Conservation (phyloP, 1,139 yeast species). For the Zygosaccharomyces sapae region DNA sequence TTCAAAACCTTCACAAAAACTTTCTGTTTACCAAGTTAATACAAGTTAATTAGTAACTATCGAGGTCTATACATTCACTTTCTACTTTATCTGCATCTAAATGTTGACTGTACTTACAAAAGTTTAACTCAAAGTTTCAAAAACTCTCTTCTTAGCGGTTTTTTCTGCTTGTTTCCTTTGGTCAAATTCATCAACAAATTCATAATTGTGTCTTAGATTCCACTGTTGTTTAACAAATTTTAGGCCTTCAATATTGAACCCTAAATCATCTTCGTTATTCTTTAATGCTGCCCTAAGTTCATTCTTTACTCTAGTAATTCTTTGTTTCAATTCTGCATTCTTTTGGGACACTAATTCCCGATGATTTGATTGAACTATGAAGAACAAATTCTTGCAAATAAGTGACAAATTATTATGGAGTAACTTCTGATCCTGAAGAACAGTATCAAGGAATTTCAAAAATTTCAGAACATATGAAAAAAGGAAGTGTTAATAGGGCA, state of each 20-base stretch:
- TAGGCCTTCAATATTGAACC: slow-evolving; percentile 85
- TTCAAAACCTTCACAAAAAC: background rate
- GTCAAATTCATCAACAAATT: slow-evolving; percentile 69
- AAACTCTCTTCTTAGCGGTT: slow-evolving; percentile 65
- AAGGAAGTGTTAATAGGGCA: slow-evolving; percentile 84
- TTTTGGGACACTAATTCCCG: slow-evolving; percentile 67
- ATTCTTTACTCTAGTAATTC: slow-evolving; percentile 53
- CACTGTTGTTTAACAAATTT: slow-evolving; percentile 71
- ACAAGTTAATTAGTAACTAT: background rate
- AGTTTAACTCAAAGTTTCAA: slow-evolving; percentile 34
- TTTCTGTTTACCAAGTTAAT: background rate
- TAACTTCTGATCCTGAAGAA: slow-evolving; percentile 55
- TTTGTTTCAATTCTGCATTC: slow-evolving; percentile 57
- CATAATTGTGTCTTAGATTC: slow-evolving; percentile 68
- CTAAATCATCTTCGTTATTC: slow-evolving; percentile 56
- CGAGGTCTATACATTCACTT: background rate
- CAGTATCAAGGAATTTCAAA: slow-evolving; percentile 66
- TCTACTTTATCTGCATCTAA: background rate
- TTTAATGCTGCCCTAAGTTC: slow-evolving; percentile 54
- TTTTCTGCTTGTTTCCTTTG: slow-evolving; percentile 53
- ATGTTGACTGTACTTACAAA: background rate
- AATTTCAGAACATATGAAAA: slow-evolving; percentile 74
- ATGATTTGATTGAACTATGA: slow-evolving; percentile 67
- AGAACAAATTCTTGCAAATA: slow-evolving; percentile 70
- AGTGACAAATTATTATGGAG: slow-evolving; percentile 51